Base-by-base conservation (phyloP, 2,329 filamentous ascomycete species). In the Penicillium paneum region DNA sequence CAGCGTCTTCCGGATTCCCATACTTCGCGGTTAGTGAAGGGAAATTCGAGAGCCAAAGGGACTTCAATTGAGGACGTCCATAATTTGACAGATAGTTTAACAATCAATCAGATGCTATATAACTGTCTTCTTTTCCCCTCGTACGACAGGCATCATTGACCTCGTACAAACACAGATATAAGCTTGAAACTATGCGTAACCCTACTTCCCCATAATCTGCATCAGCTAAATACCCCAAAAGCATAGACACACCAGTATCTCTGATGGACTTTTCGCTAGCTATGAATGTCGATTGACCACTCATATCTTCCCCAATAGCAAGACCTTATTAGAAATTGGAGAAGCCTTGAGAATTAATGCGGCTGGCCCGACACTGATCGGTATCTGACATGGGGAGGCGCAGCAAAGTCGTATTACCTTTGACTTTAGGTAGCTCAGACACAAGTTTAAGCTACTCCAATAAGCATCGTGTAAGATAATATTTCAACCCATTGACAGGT, bases 1-100 rank as follows among this genome's bases (percentile, higher is more conserved):
- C 38, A 34, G 36, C 26, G 41, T 19, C 31, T 10, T 52, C 34
- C 31, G 40, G 38, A 15, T 35, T 24, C 10, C 48, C 47, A 45
- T 52, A 50, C 44, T 56, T 40, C 31, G 54, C 49, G 39, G 39
- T 44, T 31, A n/a, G 49, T 17, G 15, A 49, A 43, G 39, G 39
- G 39, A 15, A 54, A 40, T 5, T 5, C 43, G 1, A 45, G 8
- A 56, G 38, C 12, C 35, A 15, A 26, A 52, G 46, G 3, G 21
- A 52, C 13, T 24, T 34, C 11, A 5, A 12, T 35, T 21, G 8
- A 38, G 7, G 17, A 31, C 8, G 8, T 32, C 29, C 15, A 15
- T 24, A 12, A 5, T 12, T n/a, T 17, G 13, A 43, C n/a, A 10
- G 7, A 15, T 34, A 12, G 19, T 24, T 26, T 24, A 13, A 11